phyloP scores from a whole-genome alignment of 176 grass and related monocot species.

The Miscanthus lutarioriparius region DNA sequence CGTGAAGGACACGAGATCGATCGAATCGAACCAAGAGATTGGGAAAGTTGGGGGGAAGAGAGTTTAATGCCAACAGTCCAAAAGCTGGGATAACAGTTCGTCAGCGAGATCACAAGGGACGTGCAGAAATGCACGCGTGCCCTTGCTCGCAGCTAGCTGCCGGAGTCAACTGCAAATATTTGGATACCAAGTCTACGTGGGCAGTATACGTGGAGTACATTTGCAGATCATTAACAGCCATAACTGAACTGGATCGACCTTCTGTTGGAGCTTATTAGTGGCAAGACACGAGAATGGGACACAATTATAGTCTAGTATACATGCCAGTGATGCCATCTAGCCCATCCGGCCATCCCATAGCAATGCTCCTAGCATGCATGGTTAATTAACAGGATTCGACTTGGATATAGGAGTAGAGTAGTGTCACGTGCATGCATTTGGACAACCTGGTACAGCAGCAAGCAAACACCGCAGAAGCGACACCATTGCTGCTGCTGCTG shows the following conservation, averaged over 20 bases:
- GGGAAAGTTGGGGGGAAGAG: background rate
- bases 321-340: background rate
- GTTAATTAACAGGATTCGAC: background rate
- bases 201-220: too few species aligned
- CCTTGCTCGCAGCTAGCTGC: background rate
- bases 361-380: background rate
- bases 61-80: constrained; percentile 12
- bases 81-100: constrained; percentile 20
- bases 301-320: background rate
- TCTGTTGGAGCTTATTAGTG: background rate
- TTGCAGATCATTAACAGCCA: background rate
- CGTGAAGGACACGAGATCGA: background rate
- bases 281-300: background rate
- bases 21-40: background rate
- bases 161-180: constrained; percentile 16
- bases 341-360: background rate
- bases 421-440: constrained; percentile 14
- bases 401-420: background rate
- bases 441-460: background rate
- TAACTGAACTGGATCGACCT: background rate
- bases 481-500: background rate
- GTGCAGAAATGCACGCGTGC: background rate
- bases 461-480: constrained; percentile 16
- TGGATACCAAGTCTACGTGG: too few species aligned
- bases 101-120: constrained; percentile 18